phyloP scores from a whole-genome alignment of 139 green algal species.

The Deuterostichococcus epilithicus region DNA sequence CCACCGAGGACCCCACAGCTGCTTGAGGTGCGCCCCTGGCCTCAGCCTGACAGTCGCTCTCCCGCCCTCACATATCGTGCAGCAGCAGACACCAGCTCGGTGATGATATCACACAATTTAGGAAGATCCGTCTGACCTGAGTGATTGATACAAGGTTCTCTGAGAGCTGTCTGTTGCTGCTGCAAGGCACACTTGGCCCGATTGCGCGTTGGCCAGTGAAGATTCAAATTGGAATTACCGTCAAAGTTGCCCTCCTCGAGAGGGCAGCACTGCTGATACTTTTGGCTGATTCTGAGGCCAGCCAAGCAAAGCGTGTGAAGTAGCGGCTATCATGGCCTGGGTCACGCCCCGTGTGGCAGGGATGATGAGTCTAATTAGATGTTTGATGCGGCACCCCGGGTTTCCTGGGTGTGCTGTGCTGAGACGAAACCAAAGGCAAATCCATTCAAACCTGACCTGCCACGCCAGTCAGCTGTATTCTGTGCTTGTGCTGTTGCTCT shows the following conservation, averaged over 20 bases:
- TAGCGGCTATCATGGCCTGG: no score
- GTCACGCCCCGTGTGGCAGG: no score
- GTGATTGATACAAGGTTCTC: conserved; percentile 31
- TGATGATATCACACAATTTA: conserved; percentile 34
- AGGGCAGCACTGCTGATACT: background rate
- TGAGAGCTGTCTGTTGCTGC: conserved; percentile 13
- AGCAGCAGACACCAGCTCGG: conserved; percentile 21
- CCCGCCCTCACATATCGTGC: no score
- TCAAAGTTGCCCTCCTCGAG: background rate
- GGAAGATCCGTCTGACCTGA: conserved; percentile 52
- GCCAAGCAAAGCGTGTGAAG: background rate
- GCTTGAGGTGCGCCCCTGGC: no score
- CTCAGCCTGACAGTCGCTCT: no score
- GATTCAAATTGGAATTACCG: background rate
- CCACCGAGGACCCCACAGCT: no score
- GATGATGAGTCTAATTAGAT: conserved; percentile 4
- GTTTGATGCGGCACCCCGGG: background rate
- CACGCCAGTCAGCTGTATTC: background rate
- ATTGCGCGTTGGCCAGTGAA: background rate
- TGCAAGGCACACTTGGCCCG: background rate
- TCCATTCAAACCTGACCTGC: conserved; percentile 2
- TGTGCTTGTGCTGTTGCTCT: background rate
- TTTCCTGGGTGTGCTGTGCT: background rate
- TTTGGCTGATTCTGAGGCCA: background rate
- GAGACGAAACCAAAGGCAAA: background rate